Percentiles rank a stretch among this genome's conserved stretches.
These are phyloP conservation scores for Salvia rosmarinus DNA, from an alignment of 257 asterid species.

Conservation along the genomic window DNA sequence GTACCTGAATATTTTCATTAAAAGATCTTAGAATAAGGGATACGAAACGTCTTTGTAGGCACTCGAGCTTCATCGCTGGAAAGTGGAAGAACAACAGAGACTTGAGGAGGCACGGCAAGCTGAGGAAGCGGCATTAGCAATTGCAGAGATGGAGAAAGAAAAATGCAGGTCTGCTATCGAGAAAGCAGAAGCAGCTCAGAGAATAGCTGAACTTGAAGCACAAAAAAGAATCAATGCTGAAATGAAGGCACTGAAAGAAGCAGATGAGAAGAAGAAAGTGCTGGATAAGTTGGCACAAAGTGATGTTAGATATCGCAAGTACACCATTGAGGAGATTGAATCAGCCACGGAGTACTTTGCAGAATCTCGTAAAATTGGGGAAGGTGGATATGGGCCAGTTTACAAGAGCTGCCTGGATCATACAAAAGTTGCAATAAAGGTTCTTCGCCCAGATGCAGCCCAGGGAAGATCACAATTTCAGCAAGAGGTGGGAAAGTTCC, in stretches of 20 bases:
- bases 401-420: slow-evolving; percentile 76
- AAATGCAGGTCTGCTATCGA: slow-evolving; percentile 86
- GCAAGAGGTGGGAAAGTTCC: slow-evolving; percentile 68
- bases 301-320: slow-evolving; percentile 74
- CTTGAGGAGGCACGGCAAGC: slow-evolving; percentile 70
- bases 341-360: slow-evolving; percentile 75
- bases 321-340: slow-evolving; percentile 85
- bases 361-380: slow-evolving; percentile 71
- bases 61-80: slow-evolving; percentile 84
- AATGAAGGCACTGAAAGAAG: slow-evolving; percentile 66
- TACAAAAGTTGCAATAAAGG: slow-evolving; percentile 85
- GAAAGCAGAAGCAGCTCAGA: slow-evolving; percentile 87
- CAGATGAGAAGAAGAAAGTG: slow-evolving; percentile 74
- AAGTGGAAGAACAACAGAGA: slow-evolving; percentile 69
- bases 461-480: slow-evolving; percentile 95
- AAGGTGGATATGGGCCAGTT: slow-evolving; percentile 97
- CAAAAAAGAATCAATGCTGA: slow-evolving; percentile 79
- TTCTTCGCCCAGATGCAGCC: slow-evolving; percentile 94
- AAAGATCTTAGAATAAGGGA: background rate
- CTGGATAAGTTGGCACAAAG: slow-evolving; percentile 56
- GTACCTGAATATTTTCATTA: background rate
- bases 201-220: slow-evolving; percentile 83
- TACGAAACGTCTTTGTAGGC: slow-evolving; percentile 49
- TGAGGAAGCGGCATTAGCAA: slow-evolving; percentile 81
- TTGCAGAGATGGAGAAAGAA: slow-evolving; percentile 74